Percentiles rank a stretch among this genome's conserved stretches.
These are phyloP conservation scores for Geotrichum histeridarum DNA, from an alignment of 1,139 yeast species.

Conservation along the genomic window DNA sequence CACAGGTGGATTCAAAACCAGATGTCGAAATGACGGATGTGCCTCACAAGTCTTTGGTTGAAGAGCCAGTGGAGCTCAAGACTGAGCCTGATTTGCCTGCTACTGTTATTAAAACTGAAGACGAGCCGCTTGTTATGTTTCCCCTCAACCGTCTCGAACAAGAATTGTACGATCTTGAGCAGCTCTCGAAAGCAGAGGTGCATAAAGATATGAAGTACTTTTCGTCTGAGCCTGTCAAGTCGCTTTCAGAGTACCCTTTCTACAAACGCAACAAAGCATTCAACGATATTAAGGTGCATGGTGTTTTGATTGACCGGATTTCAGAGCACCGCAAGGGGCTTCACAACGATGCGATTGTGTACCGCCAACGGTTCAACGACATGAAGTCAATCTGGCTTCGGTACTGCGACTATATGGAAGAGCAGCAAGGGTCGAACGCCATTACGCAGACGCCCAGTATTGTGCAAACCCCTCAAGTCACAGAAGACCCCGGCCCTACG, in stretches of 20 bases:
- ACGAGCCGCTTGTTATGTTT: conserved; percentile 34
- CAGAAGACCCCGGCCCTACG: conserved; percentile 16
- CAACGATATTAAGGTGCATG: conserved; percentile 42
- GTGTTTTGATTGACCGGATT: conserved; percentile 37
- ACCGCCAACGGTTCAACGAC: conserved; percentile 48
- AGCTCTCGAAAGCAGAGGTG: conserved; percentile 41
- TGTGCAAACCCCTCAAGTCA: conserved; percentile 3
- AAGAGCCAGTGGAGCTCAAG: too few species aligned
- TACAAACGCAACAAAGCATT: conserved; percentile 42
- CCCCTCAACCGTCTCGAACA: conserved; percentile 56
- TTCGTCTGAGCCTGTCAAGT: conserved; percentile 37
- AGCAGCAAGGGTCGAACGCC: conserved; percentile 26
- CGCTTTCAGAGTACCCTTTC: conserved; percentile 51
- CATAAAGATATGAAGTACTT: conserved; percentile 41
- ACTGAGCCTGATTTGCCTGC: too few species aligned
- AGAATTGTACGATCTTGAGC: conserved; percentile 48
- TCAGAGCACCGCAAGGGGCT: conserved; percentile 34
- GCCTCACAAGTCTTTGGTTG: too few species aligned
- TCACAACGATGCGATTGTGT: conserved; percentile 37
- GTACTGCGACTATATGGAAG: conserved; percentile 52
- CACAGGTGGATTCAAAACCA: neutral
- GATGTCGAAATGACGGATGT: neutral
- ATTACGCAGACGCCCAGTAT: neutral
- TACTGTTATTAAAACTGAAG: neutral
- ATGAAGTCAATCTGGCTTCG: conserved; percentile 46